Conservation (phyloP, 2,329 filamentous ascomycete genomes). For the Tolypocladium tropicale region DNA sequence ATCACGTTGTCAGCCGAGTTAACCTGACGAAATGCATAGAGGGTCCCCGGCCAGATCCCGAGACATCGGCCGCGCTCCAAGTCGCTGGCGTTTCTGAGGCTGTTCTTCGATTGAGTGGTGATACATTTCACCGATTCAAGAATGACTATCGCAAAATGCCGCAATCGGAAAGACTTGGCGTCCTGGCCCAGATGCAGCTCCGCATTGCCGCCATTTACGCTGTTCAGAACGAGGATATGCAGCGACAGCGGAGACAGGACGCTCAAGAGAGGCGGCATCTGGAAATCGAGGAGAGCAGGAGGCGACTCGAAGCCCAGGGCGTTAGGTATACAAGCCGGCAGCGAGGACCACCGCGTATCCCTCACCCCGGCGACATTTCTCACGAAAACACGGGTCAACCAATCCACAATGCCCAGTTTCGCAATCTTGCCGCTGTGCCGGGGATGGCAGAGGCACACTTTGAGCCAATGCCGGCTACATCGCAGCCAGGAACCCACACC, state of each 20-base stretch:
- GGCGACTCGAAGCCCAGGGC: constrained; percentile 13
- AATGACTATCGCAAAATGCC: constrained; percentile 32
- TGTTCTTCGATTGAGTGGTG: constrained; percentile 28
- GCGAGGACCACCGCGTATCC: not conserved
- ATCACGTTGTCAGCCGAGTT: not conserved
- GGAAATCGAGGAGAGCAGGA: constrained; percentile 24
- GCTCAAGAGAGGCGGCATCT: constrained; percentile 26
- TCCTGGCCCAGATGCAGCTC: constrained; percentile 29
- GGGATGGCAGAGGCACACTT: constrained; percentile 18
- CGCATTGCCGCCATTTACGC: constrained; percentile 33
- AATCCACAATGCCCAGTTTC: constrained; percentile 1
- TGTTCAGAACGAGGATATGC: constrained; percentile 32
- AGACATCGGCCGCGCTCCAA: constrained; percentile 25
- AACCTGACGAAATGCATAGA: constrained; percentile 11
- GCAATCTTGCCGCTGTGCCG: constrained; percentile 7
- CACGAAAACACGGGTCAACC: constrained; percentile 9
- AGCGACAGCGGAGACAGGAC: constrained; percentile 27
- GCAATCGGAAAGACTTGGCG: constrained; percentile 26
- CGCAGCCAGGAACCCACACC: constrained; percentile 12
- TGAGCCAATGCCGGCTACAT: constrained; percentile 15
- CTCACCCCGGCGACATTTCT: constrained; percentile 6
- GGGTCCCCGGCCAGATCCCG: constrained; percentile 22
- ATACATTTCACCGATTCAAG: constrained; percentile 34
- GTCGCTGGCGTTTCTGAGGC: constrained; percentile 28
- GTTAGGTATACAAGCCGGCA: constrained; percentile 12